Evolutionary conservation across 2,329 filamentous ascomycete genomes (phyloP).

Genomic region (Trichoderma sp.): DNA sequence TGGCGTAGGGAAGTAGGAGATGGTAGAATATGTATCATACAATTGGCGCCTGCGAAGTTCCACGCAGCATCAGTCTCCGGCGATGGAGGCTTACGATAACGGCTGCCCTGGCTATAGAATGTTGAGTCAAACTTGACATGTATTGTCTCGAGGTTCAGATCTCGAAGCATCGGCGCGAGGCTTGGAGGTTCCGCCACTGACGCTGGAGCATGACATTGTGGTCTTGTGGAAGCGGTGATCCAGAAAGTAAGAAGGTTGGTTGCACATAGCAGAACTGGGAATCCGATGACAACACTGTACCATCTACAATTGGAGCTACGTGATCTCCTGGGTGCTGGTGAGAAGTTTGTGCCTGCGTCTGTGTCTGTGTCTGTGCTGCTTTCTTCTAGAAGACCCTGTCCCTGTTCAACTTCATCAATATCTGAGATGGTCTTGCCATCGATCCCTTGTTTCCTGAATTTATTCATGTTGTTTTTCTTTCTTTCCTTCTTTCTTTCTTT

Average conservation of each 20-base stretch:
- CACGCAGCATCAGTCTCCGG: background rate
- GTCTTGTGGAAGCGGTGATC: background rate
- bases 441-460: background rate
- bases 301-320: background rate
- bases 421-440: background rate
- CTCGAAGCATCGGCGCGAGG: background rate
- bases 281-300: background rate
- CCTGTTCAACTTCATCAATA: background rate
- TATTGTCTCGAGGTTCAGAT: background rate
- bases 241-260: background rate
- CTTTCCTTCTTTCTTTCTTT: background rate
- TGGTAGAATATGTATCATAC: background rate
- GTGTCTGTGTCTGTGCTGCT: background rate
- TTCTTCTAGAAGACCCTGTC: background rate
- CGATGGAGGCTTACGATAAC: background rate
- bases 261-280: background rate
- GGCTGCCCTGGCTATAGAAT: background rate
- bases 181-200: slow-evolving; percentile 2
- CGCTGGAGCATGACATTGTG: background rate
- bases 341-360: background rate
- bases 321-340: background rate
- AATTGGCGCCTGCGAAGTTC: background rate
- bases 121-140: background rate
- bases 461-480: background rate
- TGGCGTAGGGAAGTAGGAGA: background rate